phyloP scores from a whole-genome alignment of 2,329 filamentous ascomycete genomes.

The Penicillium sp. region DNA sequence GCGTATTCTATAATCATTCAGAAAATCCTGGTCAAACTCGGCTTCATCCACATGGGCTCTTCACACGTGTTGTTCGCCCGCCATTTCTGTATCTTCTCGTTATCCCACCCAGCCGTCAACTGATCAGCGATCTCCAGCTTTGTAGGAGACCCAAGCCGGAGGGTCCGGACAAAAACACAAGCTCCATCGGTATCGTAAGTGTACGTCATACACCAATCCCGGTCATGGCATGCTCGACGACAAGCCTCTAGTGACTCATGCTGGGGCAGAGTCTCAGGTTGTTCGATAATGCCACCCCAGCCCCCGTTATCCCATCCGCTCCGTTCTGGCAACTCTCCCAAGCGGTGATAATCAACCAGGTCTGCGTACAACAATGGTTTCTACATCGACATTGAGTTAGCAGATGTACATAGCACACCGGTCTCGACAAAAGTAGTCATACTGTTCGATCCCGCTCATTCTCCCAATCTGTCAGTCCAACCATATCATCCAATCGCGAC shows the following conservation, averaged over 20 bases:
- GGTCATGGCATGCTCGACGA: conserved; percentile 23
- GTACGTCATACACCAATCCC: conserved; percentile 26
- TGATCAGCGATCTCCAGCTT: conserved; percentile 9
- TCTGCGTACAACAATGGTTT: conserved; percentile 28
- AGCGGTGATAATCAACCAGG: conserved; percentile 29
- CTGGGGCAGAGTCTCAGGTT: conserved; percentile 23
- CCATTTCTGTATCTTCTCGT: conserved; percentile 26
- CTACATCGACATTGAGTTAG: conserved; percentile 5
- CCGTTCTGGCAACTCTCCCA: conserved; percentile 21
- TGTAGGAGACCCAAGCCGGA: conserved; percentile 24
- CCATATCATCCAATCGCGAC: conserved; percentile 48
- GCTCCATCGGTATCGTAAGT: conserved; percentile 23
- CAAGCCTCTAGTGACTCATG: conserved; percentile 33
- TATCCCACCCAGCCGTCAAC: conserved; percentile 29
- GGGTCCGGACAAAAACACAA: conserved; percentile 25
- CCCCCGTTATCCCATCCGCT: conserved; percentile 37
- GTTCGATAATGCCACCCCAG: conserved; percentile 31
- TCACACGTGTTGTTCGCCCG: conserved; percentile 19
- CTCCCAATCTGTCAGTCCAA: conserved; percentile 48
- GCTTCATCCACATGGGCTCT: conserved; percentile 27
- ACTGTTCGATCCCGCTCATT: conserved; percentile 21
- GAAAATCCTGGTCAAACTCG: conserved; percentile 26
- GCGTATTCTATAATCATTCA: conserved; percentile 5
- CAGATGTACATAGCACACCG: too few relatives aligned
- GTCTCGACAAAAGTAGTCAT: conserved; percentile 1